Evolutionary conservation across 441 rosid species (phyloP), one percentile per base, ranked within the genome.

Genomic region (Pelargonium fulgidum): DNA sequence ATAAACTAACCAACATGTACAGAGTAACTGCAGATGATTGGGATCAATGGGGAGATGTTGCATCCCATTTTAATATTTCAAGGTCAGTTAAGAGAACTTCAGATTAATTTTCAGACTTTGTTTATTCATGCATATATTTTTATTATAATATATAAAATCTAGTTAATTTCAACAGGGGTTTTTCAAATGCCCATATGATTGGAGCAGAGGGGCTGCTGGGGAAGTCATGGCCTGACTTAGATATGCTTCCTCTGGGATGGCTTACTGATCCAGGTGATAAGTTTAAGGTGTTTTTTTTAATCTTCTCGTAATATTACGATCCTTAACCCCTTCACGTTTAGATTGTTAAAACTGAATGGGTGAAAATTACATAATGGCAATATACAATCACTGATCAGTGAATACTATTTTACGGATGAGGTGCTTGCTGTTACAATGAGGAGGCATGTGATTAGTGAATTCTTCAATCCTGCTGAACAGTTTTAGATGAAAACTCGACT

Each of bases 201-300:
- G 97, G 96, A 68, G 77, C 86, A 29, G 67, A 8, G 52, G 90
- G 98, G 56, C 69, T 86, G 75, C 71, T 64, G 45, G 98, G 97
- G 70, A 86, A 79, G 72, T 91, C 98, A 61, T 93, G 96, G 97
- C 97, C 97, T 0, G 97, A 93, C 71, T 75, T 91, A 58, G 97
- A 91, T 75, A 89, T 93, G 97, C 84, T 89, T 52, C 98, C 96
- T 20, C 78, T 91, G 71, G 95, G 98, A 81, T 81, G 94, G 93
- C 97, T 91, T 73, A 87, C 95, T 41, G 88, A 88, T 81, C 93
- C 73, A 81, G 94, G 97, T 93, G 66, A 68, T 65, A 52, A 62
- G 4, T 14, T 47, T 11, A 7, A 8, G 10, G 9, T 44, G 9
- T 9, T 33, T 33, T 33, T 33, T 0, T 33, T 33, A 33, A 33